These are phyloP conservation scores for Inonotus obliquus DNA, from an alignment of 1,284 basidiomycete species.

Conservation along the genomic window DNA sequence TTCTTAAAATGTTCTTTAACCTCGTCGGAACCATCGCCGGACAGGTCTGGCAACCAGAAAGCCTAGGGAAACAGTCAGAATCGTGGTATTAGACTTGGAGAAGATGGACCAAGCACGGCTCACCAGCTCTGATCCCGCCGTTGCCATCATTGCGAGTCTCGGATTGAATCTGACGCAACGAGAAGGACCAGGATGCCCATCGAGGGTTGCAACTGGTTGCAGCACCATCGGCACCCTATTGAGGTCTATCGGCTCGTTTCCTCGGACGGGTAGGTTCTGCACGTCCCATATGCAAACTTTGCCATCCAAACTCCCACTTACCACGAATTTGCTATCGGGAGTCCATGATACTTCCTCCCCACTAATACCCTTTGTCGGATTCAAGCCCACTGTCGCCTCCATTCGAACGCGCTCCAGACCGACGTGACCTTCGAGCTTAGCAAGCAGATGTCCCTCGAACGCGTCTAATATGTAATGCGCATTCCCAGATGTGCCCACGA, in stretches of 20 bases:
- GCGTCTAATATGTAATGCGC: constrained; percentile 92
- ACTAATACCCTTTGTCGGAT: constrained; percentile 71
- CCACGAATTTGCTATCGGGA: constrained; percentile 83
- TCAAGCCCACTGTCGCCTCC: constrained; percentile 51
- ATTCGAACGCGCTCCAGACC: constrained; percentile 70
- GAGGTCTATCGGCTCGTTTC: constrained; percentile 45
- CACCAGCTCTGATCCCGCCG: constrained; percentile 83
- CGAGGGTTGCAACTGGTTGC: constrained; percentile 53
- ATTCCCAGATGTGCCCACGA: constrained; percentile 90
- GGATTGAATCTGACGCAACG: constrained; percentile 88
- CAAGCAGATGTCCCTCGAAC: constrained; percentile 77
- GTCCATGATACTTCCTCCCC: constrained; percentile 93
- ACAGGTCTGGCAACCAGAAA: constrained; percentile 76
- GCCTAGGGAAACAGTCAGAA: constrained; percentile 43
- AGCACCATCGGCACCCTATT: constrained; percentile 48
- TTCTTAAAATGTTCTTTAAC: constrained; percentile 46
- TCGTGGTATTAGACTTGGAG: background rate
- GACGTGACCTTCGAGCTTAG: constrained; percentile 77
- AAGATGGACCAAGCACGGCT: constrained; percentile 29
- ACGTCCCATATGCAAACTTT: constrained; percentile 79
- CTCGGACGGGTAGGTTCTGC: constrained; percentile 48
- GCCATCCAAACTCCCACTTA: constrained; percentile 82
- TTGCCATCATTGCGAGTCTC: constrained; percentile 81
- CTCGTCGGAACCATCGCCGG: constrained; percentile 43
- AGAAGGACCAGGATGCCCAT: constrained; percentile 77